Evolutionary conservation across 2,329 filamentous ascomycete genomes (phyloP).

Genomic region (Blastomyces parvus): DNA sequence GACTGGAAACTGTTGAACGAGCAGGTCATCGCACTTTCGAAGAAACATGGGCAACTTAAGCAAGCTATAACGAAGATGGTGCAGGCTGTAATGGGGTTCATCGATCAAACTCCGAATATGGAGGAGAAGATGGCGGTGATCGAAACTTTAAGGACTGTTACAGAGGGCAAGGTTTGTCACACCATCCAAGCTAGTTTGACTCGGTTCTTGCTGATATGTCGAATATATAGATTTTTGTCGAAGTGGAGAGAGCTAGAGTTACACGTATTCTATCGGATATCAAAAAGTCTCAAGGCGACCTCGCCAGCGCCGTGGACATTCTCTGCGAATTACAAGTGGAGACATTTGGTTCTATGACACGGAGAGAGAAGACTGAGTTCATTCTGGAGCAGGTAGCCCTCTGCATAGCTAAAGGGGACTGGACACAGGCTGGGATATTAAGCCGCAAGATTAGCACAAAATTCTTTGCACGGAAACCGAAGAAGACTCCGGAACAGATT

Average conservation of each 20-base stretch:
- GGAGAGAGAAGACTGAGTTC: conserved; percentile 97
- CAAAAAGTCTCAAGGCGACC: conserved; percentile 90
- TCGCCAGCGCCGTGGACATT: conserved; percentile 81
- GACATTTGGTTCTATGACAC: conserved; percentile 96
- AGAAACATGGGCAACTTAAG: conserved; percentile 99
- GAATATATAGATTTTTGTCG: conserved; percentile 74
- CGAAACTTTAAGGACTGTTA: conserved; percentile 89
- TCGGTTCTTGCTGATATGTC: conserved; percentile 11
- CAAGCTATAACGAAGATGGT: conserved; percentile 99
- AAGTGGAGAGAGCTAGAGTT: conserved; percentile 92
- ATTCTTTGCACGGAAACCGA: conserved; percentile 81
- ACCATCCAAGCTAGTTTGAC: background rate
- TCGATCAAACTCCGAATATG: conserved; percentile 72
- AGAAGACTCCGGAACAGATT: conserved; percentile 79
- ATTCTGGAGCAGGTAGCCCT: conserved; percentile 90
- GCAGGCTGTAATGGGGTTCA: conserved; percentile 84
- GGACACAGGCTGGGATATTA: conserved; percentile 89
- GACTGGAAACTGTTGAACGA: conserved; percentile 96
- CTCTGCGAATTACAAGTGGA: conserved; percentile 97
- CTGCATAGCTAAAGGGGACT: conserved; percentile 92
- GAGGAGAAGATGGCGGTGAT: conserved; percentile 90
- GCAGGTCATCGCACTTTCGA: conserved; percentile 88
- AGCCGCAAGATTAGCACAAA: conserved; percentile 94
- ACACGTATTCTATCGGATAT: conserved; percentile 94
- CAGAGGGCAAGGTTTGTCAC: conserved; percentile 70